Base-by-base conservation (phyloP, 2,329 filamentous ascomycete species). In the Aspergillus carbonarius region DNA sequence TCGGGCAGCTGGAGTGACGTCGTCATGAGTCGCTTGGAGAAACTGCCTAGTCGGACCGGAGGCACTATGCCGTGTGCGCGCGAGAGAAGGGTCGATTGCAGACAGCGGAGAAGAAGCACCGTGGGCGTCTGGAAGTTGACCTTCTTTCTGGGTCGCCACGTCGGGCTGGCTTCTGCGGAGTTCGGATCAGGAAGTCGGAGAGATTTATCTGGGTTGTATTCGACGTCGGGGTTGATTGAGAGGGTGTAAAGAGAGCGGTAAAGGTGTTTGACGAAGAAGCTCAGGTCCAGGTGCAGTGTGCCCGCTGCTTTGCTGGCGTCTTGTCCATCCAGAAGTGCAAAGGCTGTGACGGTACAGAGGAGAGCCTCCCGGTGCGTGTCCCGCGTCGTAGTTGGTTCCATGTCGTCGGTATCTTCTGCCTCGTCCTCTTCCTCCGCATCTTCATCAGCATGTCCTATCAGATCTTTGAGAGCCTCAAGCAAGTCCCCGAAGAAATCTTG, bases 401-500 rank as follows among this genome's bases (percentile, higher is more conserved):
- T 68, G 5, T 66, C 60, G 23, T 66, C 57, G 15, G 67, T 60
- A 2, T 74, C 74, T n/a, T 74, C 72, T 39, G 78, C 74, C 3
- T 81, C 81, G 15, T 83, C 79, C 0, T 82, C 81, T 15, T 68
- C 72, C n/a, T 78, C 70, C 13, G 72, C 67, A 12, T 32, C 30
- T 18, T 70, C 67, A 46, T 89, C 84, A 54, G 90, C 89, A 65
- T 93, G 86, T 4, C 86, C 85, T 68, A 98, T 93, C 46, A 99
- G 84, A 63, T 99, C 95, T 74, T 96, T 96, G 39, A 99, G 82
- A 0, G 92, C 93, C 76, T 98, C 95, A 10, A 99, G 85, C 30
- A 99, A 83, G 72, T 99, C 95, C 27, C 93, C 95, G 69, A 99
- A 99, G 81, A 99, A 98, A 72, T 99, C 92, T 72, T 99, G 92